Evolutionary conservation across 2,329 filamentous ascomycete species (phyloP).

Genomic region (Diaporthe eres): DNA sequence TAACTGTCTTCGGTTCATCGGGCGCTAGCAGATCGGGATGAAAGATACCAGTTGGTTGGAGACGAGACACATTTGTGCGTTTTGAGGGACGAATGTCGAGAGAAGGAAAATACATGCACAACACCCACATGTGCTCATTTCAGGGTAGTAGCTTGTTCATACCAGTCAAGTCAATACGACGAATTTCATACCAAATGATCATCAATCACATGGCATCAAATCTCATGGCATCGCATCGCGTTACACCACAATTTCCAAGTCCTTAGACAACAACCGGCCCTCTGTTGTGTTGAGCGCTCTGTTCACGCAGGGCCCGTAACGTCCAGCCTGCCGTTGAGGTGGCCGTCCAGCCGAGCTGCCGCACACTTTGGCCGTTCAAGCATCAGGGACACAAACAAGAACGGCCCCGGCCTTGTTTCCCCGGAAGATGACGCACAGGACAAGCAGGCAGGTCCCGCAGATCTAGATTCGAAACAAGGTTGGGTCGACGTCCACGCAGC

Average conservation of each 20-base stretch:
- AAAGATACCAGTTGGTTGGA: slow-evolving; percentile 36
- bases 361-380: neutral
- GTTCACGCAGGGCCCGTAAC: no score
- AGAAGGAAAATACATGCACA: slow-evolving; percentile 32
- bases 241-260: neutral
- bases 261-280: neutral
- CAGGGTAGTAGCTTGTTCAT: slow-evolving; percentile 27
- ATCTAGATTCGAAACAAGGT: slow-evolving; percentile 30
- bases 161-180: slow-evolving; percentile 38
- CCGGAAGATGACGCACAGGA: slow-evolving; percentile 21
- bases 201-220: neutral
- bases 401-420: slow-evolving; percentile 1
- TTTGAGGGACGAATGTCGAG: slow-evolving; percentile 10
- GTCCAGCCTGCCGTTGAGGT: neutral
- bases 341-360: neutral
- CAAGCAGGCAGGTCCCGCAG: neutral
- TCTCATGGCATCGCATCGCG: neutral
- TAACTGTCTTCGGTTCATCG: slow-evolving; percentile 35
- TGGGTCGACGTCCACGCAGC: slow-evolving; percentile 11
- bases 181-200: slow-evolving; percentile 13
- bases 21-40: slow-evolving; percentile 35
- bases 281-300: neutral
- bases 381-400: neutral
- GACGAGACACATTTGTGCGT: slow-evolving; percentile 6
- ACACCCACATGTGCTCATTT: slow-evolving; percentile 30